These are phyloP conservation scores for Tulasnella calospora DNA, from an alignment of 768 basidiomycete species.

Conservation along the genomic window DNA sequence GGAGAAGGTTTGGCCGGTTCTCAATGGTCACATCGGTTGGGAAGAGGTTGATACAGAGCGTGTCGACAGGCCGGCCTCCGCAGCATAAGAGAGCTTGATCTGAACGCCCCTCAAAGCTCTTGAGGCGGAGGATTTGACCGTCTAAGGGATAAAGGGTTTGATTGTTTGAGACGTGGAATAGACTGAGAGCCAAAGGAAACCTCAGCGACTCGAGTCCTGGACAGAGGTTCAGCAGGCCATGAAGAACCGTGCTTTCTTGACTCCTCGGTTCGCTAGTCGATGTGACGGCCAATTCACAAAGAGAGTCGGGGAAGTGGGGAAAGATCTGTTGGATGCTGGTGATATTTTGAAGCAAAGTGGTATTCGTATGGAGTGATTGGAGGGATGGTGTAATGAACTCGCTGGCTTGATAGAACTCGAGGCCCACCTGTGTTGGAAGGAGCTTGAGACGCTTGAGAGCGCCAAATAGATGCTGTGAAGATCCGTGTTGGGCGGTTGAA, in stretches of 20 bases:
- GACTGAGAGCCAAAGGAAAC: neutral
- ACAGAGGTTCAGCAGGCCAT: neutral
- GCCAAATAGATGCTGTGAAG: neutral
- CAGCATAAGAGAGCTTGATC: neutral
- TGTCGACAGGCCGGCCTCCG: neutral
- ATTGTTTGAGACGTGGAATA: neutral
- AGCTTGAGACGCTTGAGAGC: neutral
- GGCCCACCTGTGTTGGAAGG: neutral
- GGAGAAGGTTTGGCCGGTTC: neutral
- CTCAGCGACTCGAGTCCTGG: neutral
- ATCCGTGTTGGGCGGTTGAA: neutral
- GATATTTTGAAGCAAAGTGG: neutral
- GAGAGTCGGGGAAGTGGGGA: neutral
- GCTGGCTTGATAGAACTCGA: neutral
- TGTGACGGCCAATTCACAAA: neutral
- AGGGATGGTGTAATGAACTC: neutral
- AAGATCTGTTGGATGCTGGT: neutral
- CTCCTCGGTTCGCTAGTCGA: neutral
- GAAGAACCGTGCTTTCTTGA: neutral
- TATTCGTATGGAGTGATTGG: neutral
- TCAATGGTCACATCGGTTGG: neutral
- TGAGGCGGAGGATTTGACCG: neutral
- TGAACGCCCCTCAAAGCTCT: neutral
- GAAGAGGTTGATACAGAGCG: neutral
- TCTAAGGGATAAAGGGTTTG: neutral